Conservation (phyloP, 495 filamentous ascomycete genomes). For the Penicillium angulare region DNA sequence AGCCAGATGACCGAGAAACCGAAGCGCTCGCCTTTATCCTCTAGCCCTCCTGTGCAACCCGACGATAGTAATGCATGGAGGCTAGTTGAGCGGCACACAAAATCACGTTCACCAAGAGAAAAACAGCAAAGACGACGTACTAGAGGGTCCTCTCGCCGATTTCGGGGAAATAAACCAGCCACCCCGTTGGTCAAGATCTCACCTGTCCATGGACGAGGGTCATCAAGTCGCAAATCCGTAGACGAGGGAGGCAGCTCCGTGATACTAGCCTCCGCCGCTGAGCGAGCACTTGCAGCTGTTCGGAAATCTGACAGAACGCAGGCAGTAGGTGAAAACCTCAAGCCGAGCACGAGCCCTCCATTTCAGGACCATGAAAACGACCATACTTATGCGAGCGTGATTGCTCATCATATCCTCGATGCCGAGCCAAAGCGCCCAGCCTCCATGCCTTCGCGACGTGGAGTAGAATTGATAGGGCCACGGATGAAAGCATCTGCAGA, state of each 20-base stretch:
- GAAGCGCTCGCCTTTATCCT: slow-evolving; percentile 21
- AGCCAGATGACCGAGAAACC: slow-evolving; percentile 35
- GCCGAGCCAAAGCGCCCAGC: slow-evolving; percentile 22
- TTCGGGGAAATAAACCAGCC: slow-evolving; percentile 32
- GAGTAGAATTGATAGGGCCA: slow-evolving; percentile 16
- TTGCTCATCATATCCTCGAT: slow-evolving; percentile 22
- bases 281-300: slow-evolving; percentile 38
- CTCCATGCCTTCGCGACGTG: slow-evolving; percentile 19
- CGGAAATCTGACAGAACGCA: slow-evolving; percentile 35
- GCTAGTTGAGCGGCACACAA: slow-evolving; percentile 30
- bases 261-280: slow-evolving; percentile 33
- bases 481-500: slow-evolving; percentile 37
- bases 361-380: slow-evolving; percentile 22
- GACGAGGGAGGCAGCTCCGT: slow-evolving; percentile 21
- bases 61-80: slow-evolving; percentile 39
- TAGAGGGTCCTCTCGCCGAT: slow-evolving; percentile 25
- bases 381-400: slow-evolving; percentile 30
- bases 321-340: slow-evolving; percentile 9
- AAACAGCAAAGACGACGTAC: slow-evolving; percentile 15
- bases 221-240: slow-evolving; percentile 25
- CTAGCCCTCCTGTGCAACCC: slow-evolving; percentile 21
- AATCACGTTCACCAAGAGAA: slow-evolving; percentile 9
- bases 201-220: slow-evolving; percentile 32
- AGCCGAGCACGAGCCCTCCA: not conserved
- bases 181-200: slow-evolving; percentile 35